A percentile compares a stretch with the other conserved stretches of the same genome.
Evolutionary conservation across 148 eudicot genomes (phyloP).

Genomic region (Vaccinium corymbosum): DNA sequence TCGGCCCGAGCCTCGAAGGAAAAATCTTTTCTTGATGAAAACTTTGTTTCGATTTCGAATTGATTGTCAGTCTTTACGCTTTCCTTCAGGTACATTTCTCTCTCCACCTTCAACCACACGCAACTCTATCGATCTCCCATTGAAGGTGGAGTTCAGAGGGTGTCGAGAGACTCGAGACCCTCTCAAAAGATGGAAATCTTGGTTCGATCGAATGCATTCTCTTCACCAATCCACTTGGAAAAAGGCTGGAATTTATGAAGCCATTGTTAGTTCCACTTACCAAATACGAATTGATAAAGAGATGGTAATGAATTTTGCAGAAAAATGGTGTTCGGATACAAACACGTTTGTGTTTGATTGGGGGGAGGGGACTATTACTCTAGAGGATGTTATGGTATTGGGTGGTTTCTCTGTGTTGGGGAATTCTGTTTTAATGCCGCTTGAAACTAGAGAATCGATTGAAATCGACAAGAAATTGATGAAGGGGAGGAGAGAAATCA

Average conservation of each 20-base stretch:
- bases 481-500: background rate
- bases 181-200: background rate
- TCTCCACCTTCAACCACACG: background rate
- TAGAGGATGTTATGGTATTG: background rate
- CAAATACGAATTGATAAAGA: background rate
- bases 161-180: background rate
- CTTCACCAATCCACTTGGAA: background rate
- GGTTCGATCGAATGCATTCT: background rate
- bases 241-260: background rate
- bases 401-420: conserved; percentile 50
- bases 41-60: too few species aligned
- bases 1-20: too few species aligned
- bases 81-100: too few species aligned
- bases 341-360: background rate
- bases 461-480: conserved; percentile 15
- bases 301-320: background rate
- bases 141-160: background rate
- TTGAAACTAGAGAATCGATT: background rate
- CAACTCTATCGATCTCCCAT: background rate
- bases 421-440: conserved; percentile 18
- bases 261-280: background rate
- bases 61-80: too few species aligned
- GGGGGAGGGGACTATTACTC: background rate
- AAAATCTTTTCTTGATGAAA: too few species aligned
- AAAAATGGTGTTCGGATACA: background rate